Evolutionary conservation across 2,329 filamentous ascomycete genomes (phyloP), one percentile per base, ranked within the genome.

Genomic region (Pseudopithomyces maydicus): DNA sequence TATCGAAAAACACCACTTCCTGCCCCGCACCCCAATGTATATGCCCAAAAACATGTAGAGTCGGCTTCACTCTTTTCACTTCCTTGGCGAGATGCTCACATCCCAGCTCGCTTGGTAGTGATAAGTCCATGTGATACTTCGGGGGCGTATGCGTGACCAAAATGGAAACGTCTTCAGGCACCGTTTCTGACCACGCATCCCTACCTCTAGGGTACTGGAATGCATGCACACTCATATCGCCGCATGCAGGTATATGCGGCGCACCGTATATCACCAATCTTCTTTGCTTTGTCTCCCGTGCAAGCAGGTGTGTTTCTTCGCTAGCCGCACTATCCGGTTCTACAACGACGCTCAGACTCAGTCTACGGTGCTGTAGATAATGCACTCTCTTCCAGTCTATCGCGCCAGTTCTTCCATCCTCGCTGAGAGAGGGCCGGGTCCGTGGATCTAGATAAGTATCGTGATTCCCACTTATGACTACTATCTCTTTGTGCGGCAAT

Each of bases 381-480:
- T 87, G 81, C 46, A 97, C 78, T 42, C 81, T 81, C 52, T 84
- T 87, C 79, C 91, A 87, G 65, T 91, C 80, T 15, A 93, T 81
- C 29, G 73, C 74, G 1, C 78, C 76, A n/a, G 79, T 70, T 32
- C 81, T 80, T 69, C 91, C 87, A 44, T 84, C 80, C 10, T 81
- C 77, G 1, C 67, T 53, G 3, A 81, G 59, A 19, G 75, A 76
- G 15, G 74, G 75, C 3, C 90, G 83, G 14, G 86, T 87, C 33
- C 81, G 80, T 22, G 84, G 80, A 74, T 96, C 94, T 59, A 96
- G 90, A 80, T 87, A 96, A 67, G 86, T 88, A 71, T 97, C 94
- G 74, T 97, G 94, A 72, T 97, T 97, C 1, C 94, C 94, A 32
- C 87, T 86, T 32, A 98, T 87, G 35, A 93, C 84, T 22, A 97